Base-by-base conservation (phyloP, 306 rosid genomes). In the Quercus engelmannii region DNA sequence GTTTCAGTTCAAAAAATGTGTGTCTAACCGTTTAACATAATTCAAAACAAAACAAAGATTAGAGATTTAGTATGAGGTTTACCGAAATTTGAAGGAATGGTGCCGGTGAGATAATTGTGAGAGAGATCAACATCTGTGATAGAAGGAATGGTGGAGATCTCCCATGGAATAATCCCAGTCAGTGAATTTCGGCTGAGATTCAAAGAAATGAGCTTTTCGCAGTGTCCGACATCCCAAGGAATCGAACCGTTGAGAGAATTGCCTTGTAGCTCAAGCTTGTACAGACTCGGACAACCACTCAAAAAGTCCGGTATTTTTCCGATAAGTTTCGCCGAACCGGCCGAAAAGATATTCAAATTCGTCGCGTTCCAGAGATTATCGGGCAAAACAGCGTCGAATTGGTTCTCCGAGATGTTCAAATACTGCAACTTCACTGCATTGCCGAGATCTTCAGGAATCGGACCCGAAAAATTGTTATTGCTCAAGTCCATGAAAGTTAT, bases 101-200 rank as follows among this genome's bases (percentile, higher is more conserved):
- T 81, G 1, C 99, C 99, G 64, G 97, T 90, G 89, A 95, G 97
- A 3, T 76, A 79, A 20, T 95, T 95, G 4, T 80, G 90, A 0
- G 98, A 91, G 71, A 95, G 94, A 61, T 95, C 99, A 38, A 95
- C 91, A 83, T 82, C 92, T 73, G 94, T 93, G 83, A 95, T 90
- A 5, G 87, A 84, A 2, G 97, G 98, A 0, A 95, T 89, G 14
- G 88, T 74, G 0, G 98, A 93, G 74, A 95, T 93, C 76, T 95
- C 99, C 96, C 94, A 89, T 1, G 99, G 99, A 8, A 95, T 95
- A 25, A 90, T 95, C 13, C 99, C 98, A 49, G 94, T 87, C 69
- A 95, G 91, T 0, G 86, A 80, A 83, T 95, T 95, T 5, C 83
- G 67, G 75, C 97, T 90, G 1, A 95, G 82, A 31, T 93, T 93